These are phyloP conservation scores for Waltergamsia citrina DNA, from an alignment of 2,329 filamentous ascomycete genomes.

Conservation along the genomic window DNA sequence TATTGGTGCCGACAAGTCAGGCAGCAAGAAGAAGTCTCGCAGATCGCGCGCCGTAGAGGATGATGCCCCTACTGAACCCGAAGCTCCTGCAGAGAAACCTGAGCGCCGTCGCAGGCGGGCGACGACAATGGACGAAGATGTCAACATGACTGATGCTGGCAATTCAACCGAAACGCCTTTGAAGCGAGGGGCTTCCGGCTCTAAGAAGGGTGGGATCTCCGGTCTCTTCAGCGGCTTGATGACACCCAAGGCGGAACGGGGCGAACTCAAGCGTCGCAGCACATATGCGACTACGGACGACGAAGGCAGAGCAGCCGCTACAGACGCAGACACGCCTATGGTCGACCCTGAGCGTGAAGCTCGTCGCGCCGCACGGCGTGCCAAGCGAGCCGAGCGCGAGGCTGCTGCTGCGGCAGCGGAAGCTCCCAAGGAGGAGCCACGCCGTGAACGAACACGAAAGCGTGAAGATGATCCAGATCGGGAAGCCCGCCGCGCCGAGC, in stretches of 20 bases:
- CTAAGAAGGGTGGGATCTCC: conserved; percentile 45
- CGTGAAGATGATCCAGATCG: conserved; percentile 52
- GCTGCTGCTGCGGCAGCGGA: conserved; percentile 26
- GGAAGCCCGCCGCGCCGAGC: conserved; percentile 46
- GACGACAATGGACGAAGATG: conserved; percentile 22
- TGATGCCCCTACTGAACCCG: conserved; percentile 17
- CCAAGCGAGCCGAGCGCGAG: conserved; percentile 42
- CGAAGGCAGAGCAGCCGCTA: conserved; percentile 34
- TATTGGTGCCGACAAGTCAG: conserved; percentile 41
- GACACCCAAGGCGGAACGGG: conserved; percentile 31
- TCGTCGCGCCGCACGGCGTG: conserved; percentile 51
- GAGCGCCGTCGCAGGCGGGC: conserved; percentile 21
- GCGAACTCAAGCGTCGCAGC: conserved; percentile 33
- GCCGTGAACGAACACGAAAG: conserved; percentile 43
- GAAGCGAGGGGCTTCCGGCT: conserved; percentile 23
- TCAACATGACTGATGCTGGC: conserved; percentile 25
- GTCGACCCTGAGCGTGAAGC: conserved; percentile 52
- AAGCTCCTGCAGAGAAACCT: conserved; percentile 12
- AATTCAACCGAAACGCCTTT: conserved; percentile 18
- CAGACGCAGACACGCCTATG: conserved; percentile 35
- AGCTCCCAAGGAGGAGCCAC: conserved; percentile 47
- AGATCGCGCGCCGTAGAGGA: conserved; percentile 22
- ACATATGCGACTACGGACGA: conserved; percentile 42
- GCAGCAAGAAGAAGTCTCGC: conserved; percentile 36
- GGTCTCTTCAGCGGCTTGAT: conserved; percentile 54